Percentiles rank a stretch among this genome's conserved stretches.
phyloP scores from a whole-genome alignment of 2,329 filamentous ascomycete genomes.

The Ophioceras dolichostomum region DNA sequence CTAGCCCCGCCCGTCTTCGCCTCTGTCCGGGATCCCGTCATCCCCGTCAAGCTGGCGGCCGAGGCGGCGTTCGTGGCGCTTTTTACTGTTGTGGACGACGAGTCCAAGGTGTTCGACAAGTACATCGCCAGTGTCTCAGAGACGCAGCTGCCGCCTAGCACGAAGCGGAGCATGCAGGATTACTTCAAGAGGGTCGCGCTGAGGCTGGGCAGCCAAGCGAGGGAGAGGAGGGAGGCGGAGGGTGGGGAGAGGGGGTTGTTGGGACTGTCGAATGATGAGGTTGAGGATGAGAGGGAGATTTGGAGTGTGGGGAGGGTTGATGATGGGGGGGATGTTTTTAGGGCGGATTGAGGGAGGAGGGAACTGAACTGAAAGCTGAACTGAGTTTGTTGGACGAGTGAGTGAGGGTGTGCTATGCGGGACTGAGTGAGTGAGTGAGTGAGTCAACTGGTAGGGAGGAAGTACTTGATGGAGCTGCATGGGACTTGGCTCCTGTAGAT shows the following conservation, averaged over 20 bases:
- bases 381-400: no score
- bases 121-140: constrained; percentile 61
- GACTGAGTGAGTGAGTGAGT: not conserved
- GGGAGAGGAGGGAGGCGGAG: constrained; percentile 83
- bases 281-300: constrained; percentile 88
- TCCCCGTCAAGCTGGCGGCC: constrained; percentile 89
- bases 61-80: constrained; percentile 89
- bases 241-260: constrained; percentile 72
- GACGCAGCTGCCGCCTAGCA: constrained; percentile 53
- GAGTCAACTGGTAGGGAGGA: not conserved
- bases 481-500: no score
- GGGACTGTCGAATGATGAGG: constrained; percentile 79
- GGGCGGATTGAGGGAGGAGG: constrained; percentile 20
- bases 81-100: constrained; percentile 82
- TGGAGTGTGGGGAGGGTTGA: constrained; percentile 93
- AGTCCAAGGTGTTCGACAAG: constrained; percentile 78
- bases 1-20: constrained; percentile 81
- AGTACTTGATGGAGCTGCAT: not conserved
- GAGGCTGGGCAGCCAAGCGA: constrained; percentile 71
- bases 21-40: constrained; percentile 79
- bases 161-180: constrained; percentile 84
- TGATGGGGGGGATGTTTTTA: constrained; percentile 48
- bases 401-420: no score
- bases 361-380: no score
- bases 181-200: constrained; percentile 93